A percentile compares a stretch with the other conserved stretches of the same genome.
phyloP scores from a whole-genome alignment of 768 basidiomycete species.

The Collybiopsis confluens region DNA sequence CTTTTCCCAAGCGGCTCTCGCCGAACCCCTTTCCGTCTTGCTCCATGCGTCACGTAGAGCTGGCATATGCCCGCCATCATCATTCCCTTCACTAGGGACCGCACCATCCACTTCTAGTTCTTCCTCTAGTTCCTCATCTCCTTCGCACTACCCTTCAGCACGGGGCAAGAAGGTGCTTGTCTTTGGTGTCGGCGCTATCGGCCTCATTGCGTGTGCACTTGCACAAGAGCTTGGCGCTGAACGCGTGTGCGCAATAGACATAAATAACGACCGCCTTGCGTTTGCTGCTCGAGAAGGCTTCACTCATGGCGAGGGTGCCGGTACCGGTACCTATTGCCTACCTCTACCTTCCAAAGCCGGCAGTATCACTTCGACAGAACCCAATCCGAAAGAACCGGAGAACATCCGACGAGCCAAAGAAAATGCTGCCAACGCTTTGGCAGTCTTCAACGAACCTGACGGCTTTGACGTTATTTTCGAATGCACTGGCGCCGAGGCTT shows the following conservation, averaged over 20 bases:
- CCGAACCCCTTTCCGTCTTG: conserved; percentile 92
- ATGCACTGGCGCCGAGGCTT: conserved; percentile 90
- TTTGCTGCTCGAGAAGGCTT: conserved; percentile 72
- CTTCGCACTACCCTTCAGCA: conserved; percentile 16
- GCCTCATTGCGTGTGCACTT: conserved; percentile 82
- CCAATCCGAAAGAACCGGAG: conserved; percentile 44
- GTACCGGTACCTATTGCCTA: conserved; percentile 64
- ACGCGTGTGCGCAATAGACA: conserved; percentile 75
- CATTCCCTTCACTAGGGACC: conserved; percentile 5
- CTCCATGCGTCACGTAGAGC: conserved; percentile 57
- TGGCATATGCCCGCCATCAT: conserved; percentile 16
- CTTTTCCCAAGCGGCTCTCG: conserved; percentile 81
- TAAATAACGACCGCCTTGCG: conserved; percentile 75
- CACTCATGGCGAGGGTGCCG: conserved; percentile 46
- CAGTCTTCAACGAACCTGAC: conserved; percentile 54
- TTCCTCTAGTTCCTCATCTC: conserved; percentile 25
- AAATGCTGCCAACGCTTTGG: conserved; percentile 45
- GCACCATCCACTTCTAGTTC: conserved; percentile 3
- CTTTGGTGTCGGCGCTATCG: conserved; percentile 91
- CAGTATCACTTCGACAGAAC: conserved; percentile 14
- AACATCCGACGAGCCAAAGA: conserved; percentile 60
- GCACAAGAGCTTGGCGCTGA: conserved; percentile 69
- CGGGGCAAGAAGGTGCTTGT: conserved; percentile 75
- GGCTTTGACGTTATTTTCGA: conserved; percentile 95
- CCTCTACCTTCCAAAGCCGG: conserved; percentile 17